Conservation (phyloP, 306 rosid genomes). For the Casuarina glauca region DNA sequence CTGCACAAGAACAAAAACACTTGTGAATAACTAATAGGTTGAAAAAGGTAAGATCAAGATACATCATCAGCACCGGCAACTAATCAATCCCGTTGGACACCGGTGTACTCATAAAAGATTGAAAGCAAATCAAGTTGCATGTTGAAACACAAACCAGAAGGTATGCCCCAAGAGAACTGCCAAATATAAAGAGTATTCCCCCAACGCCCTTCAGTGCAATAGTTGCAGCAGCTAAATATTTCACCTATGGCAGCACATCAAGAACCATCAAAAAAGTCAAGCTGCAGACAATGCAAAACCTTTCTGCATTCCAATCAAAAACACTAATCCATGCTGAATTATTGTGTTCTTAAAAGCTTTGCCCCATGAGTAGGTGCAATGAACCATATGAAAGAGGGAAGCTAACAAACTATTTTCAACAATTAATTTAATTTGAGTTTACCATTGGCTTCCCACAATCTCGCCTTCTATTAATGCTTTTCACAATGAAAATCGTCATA, state of each 20-base stretch:
- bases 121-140: not conserved
- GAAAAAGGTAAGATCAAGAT: not conserved
- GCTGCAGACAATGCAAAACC: not conserved
- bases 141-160: conserved; percentile 51
- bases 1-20: conserved; percentile 28
- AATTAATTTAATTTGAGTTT: not conserved
- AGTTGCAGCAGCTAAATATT: conserved; percentile 41
- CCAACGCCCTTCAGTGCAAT: conserved; percentile 56
- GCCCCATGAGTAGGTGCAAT: not conserved
- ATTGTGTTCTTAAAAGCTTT: not conserved
- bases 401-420: not conserved
- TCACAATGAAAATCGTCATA: not conserved
- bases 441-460: not conserved
- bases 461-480: not conserved
- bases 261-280: conserved; percentile 16
- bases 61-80: not conserved
- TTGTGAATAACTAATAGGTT: conserved; percentile 11
- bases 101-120: not conserved
- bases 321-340: not conserved
- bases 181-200: conserved; percentile 50
- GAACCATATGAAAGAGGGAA: conserved; percentile 4
- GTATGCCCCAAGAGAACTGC: conserved; percentile 53
- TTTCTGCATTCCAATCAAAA: not conserved
- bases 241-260: conserved; percentile 35
- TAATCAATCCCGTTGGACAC: not conserved